Conservation (phyloP, 2,329 filamentous ascomycete species). For the Epichloe festucae region DNA sequence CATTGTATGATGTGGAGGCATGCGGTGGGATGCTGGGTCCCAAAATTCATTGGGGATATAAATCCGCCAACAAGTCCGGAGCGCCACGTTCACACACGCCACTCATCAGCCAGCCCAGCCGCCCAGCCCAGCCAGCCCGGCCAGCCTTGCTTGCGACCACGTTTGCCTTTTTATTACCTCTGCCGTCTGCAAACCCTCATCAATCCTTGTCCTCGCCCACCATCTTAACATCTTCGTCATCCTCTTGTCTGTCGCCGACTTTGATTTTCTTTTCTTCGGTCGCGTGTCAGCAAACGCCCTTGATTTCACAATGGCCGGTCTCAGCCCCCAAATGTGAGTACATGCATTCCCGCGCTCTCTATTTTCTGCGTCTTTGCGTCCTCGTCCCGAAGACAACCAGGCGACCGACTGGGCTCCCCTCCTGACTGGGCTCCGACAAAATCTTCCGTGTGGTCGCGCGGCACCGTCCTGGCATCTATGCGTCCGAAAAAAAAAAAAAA, state of each 20-base stretch:
- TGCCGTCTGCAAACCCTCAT: neutral
- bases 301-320: slow-evolving; percentile 39
- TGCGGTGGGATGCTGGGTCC: too few relatives aligned
- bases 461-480: neutral
- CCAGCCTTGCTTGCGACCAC: slow-evolving; percentile 1
- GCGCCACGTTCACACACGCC: neutral
- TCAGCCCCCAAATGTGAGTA: slow-evolving; percentile 52
- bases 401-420: neutral
- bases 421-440: neutral
- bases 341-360: neutral
- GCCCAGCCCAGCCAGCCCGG: neutral
- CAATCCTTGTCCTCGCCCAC: neutral
- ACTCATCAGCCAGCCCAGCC: neutral
- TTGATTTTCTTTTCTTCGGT: neutral
- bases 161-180: neutral
- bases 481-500: neutral
- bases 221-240: neutral
- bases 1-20: too few relatives aligned
- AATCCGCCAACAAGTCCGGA: too few relatives aligned
- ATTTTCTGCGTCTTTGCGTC: neutral
- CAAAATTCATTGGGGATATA: too few relatives aligned
- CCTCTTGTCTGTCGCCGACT: neutral
- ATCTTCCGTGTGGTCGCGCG: neutral
- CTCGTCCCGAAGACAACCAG: neutral
- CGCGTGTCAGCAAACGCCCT: neutral